Percentiles rank a stretch among this genome's conserved stretches.
Conservation (phyloP, 176 grass and related monocot genomes). For the Zoysia pacifica region DNA sequence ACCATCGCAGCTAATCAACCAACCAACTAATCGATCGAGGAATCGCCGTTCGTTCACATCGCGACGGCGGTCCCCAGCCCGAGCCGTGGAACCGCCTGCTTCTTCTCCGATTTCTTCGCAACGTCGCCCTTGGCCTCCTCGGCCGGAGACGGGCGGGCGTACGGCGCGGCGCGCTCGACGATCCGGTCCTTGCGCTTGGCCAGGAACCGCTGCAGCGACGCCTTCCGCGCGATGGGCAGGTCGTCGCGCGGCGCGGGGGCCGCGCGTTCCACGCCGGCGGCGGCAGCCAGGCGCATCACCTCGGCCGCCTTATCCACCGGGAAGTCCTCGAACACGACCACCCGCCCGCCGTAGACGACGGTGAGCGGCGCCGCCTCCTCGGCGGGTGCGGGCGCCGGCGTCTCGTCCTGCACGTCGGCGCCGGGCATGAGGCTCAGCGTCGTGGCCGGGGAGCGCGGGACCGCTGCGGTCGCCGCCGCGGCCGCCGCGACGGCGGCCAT, state of each 20-base stretch:
- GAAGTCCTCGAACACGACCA: conserved; percentile 74
- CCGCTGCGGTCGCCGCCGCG: neutral
- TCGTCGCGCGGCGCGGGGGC: conserved; percentile 38
- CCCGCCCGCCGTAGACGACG: conserved; percentile 76
- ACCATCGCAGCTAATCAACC: neutral
- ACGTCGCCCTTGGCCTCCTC: neutral
- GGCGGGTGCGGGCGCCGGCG: neutral
- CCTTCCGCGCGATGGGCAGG: conserved; percentile 81
- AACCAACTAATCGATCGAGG: neutral
- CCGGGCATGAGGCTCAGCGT: conserved; percentile 75
- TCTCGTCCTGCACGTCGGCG: conserved; percentile 43
- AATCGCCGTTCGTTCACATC: neutral
- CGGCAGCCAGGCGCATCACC: conserved; percentile 50
- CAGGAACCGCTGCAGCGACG: conserved; percentile 83
- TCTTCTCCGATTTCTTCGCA: conserved; percentile 1
- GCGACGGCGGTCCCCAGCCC: conserved; percentile 29
- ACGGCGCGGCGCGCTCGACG: conserved; percentile 41
- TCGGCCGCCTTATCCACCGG: conserved; percentile 68
- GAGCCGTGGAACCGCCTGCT: conserved; percentile 34
- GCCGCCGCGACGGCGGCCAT: conserved; percentile 22
- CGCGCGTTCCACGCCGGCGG: neutral
- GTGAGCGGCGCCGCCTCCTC: conserved; percentile 51
- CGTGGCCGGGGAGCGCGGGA: conserved; percentile 19
- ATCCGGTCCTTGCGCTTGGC: conserved; percentile 91
- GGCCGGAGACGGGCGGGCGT: conserved; percentile 27